Conservation (phyloP, 1,284 basidiomycete genomes). For the Irpex sp. region DNA sequence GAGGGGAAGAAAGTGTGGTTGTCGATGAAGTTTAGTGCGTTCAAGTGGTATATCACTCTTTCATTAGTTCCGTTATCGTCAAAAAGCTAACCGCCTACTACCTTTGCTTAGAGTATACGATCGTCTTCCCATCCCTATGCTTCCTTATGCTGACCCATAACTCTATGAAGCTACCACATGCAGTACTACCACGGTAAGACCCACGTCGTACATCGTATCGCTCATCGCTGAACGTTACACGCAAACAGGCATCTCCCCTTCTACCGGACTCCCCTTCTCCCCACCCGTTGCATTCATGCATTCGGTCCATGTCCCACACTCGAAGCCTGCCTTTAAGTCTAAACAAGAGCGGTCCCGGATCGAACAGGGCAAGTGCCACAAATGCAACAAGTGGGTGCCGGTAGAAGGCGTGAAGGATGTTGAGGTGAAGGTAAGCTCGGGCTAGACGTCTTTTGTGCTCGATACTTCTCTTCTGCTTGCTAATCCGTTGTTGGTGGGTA, state of each 20-base stretch:
- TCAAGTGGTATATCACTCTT: conserved; percentile 57
- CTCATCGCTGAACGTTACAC: not conserved
- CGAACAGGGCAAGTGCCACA: conserved; percentile 72
- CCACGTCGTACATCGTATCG: too few species aligned
- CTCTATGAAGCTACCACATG: conserved; percentile 67
- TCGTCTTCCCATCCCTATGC: too few species aligned
- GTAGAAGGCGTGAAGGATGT: conserved; percentile 70
- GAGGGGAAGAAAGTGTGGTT: conserved; percentile 64
- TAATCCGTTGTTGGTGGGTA: conserved; percentile 21
- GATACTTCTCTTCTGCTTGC: not conserved
- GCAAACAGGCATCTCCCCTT: conserved; percentile 9
- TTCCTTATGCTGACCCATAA: not conserved
- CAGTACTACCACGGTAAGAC: conserved; percentile 70
- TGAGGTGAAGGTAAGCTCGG: conserved; percentile 53
- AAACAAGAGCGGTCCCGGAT: conserved; percentile 59
- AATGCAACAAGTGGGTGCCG: conserved; percentile 66
- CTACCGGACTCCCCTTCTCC: conserved; percentile 69
- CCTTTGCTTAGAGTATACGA: conserved; percentile 19
- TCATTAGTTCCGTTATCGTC: too few species aligned
- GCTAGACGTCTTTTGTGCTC: not conserved
- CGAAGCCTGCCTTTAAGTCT: conserved; percentile 25
- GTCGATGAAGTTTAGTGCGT: conserved; percentile 76
- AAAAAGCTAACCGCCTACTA: too few species aligned
- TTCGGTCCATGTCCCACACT: not conserved
- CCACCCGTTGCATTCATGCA: conserved; percentile 59